Percentiles rank a stretch among this genome's conserved stretches.
Conservation (phyloP, 2,329 filamentous ascomycete species). For the Sclerotinia nivalis region DNA sequence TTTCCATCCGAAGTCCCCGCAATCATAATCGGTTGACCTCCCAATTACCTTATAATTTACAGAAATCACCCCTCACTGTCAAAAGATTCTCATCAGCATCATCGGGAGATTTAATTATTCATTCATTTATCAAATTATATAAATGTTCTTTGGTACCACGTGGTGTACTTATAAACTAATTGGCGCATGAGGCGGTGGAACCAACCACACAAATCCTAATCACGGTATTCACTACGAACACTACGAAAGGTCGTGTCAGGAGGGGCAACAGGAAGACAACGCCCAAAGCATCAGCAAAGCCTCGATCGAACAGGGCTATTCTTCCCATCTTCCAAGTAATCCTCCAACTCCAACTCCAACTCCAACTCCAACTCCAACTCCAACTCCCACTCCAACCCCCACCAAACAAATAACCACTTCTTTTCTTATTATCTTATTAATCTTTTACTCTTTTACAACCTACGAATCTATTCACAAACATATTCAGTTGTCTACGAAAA, state of each 20-base stretch:
- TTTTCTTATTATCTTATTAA: not conserved
- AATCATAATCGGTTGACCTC: not conserved
- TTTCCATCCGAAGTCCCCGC: conserved; percentile 1
- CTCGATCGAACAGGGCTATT: conserved; percentile 1
- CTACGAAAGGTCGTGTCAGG: conserved; percentile 7
- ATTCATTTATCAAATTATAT: not conserved
- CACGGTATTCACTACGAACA: not conserved
- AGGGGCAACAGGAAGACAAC: conserved; percentile 5
- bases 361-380: not conserved
- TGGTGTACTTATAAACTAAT: not conserved
- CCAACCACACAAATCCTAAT: conserved; percentile 1
- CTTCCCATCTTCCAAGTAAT: not conserved
- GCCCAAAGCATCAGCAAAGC: conserved; percentile 10
- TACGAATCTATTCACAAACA: not conserved
- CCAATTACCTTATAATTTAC: not conserved
- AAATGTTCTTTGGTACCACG: not conserved
- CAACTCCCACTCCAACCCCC: not conserved
- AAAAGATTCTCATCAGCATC: not conserved
- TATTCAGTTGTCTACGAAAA: not conserved
- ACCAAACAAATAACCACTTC: conserved; percentile 4
- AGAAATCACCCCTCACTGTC: conserved; percentile 11
- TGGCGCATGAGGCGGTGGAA: conserved; percentile 2
- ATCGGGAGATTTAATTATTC: not conserved
- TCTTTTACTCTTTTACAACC: not conserved
- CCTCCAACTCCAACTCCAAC: not conserved